Base-by-base conservation (phyloP, 345 rosid genomes). In the Erucastrum elatum region DNA sequence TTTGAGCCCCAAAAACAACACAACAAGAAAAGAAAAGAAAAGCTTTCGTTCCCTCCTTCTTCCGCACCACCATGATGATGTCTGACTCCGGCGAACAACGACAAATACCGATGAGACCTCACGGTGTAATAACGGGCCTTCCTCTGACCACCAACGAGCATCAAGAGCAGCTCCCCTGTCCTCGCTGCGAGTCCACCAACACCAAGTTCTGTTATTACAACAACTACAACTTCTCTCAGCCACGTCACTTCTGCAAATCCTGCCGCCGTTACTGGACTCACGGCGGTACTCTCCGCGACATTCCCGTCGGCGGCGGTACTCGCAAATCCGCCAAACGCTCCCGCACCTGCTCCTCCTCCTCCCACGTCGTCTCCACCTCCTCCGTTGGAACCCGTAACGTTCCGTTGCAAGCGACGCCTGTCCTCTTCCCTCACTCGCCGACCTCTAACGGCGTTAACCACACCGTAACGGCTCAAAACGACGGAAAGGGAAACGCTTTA, bases 221-320 rank as follows among this genome's bases (percentile, higher is more conserved):
- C 83, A 94, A 94, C 92, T 94, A 94, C 84, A 94, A 94, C 85
- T 90, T 87, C 81, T 94, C 97, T 65, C 98, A 94, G 91, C 98
- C 98, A 4, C 98, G 98, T 56, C 98, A 94, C 81, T 94, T 94
- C 84, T 94, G 98, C 82, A 94, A 94, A 83, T 77, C 94, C 16
- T 94, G 98, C 81, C 98, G 98, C 53, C 93, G 98, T 53, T 94
- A 94, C 87, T 94, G 98, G 98, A 94, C 98, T 56, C 97, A 88
- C 34, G 98, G 98, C 61, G 98, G 98, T n/a, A 90, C 83, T 33
- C 83, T 80, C 72, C 83, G 83, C 12, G 98, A 94, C 84, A 91
- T 94, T 66, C 98, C 98, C 0, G 62, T 94, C 71, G 98, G 98
- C 27, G 98, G 98, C 8, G 98, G 94, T 21, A 80, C 93, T 30